phyloP scores from a whole-genome alignment of 106 monocot species.

The Phalaenopsis aphrodite region DNA sequence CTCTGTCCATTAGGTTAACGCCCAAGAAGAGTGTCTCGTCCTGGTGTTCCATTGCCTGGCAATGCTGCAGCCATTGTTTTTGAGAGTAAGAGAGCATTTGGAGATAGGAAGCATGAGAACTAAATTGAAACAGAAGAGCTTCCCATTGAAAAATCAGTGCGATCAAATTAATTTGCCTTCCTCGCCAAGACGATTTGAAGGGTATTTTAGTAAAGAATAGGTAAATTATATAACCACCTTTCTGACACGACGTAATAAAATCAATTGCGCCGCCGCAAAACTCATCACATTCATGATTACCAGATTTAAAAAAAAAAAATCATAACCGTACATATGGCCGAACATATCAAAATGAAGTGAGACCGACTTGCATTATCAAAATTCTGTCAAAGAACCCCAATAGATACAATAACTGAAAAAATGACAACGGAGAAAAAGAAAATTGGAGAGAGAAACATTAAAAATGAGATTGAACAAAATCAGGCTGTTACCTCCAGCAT shows the following conservation, averaged over 20 bases:
- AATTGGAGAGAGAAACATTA: not conserved
- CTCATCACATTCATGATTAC: too few species aligned
- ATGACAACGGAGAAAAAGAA: not conserved
- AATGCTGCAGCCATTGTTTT: slow-evolving; percentile 42
- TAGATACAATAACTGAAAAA: not conserved
- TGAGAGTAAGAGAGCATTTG: not conserved
- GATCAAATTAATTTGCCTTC: too few species aligned
- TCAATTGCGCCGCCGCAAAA: not conserved
- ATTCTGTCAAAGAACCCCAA: not conserved
- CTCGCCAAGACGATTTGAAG: not conserved
- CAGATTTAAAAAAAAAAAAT: too few species aligned
- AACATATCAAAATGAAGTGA: too few species aligned
- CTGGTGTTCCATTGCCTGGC: slow-evolving; percentile 39
- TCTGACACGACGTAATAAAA: not conserved
- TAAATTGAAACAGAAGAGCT: too few species aligned
- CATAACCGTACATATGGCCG: too few species aligned
- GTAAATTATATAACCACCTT: not conserved
- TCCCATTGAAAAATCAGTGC: too few species aligned
- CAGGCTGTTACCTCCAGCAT: slow-evolving; percentile 58
- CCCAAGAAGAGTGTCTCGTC: slow-evolving; percentile 80
- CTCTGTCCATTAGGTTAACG: slow-evolving; percentile 69
- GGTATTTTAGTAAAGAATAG: not conserved
- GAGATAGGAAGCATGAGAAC: too few species aligned
- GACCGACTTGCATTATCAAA: not conserved
- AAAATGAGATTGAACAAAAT: not conserved